Conservation (phyloP, 306 rosid genomes). For the Cucumis melo region DNA sequence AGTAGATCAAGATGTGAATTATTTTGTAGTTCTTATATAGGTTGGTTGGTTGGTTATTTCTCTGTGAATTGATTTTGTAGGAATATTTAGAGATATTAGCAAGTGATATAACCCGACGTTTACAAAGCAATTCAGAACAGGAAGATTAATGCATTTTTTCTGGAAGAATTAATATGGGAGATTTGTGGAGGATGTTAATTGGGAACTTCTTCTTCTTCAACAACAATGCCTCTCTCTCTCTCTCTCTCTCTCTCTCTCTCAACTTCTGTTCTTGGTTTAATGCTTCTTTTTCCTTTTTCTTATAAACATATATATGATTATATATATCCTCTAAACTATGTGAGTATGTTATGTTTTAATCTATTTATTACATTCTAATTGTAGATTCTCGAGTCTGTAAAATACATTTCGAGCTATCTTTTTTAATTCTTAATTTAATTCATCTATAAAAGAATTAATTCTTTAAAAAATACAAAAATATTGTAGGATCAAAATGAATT, state of each 20-base stretch:
- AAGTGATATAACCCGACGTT: slow-evolving; percentile 30
- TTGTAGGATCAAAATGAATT: too few species aligned
- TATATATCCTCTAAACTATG: too few species aligned
- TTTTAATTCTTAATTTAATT: too few species aligned
- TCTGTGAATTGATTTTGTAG: slow-evolving; percentile 15
- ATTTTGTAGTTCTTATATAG: too few species aligned
- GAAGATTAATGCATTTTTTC: slow-evolving; percentile 7
- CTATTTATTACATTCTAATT: background rate
- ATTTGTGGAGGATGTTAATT: background rate
- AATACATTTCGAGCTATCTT: background rate
- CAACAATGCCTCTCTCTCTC: too few species aligned
- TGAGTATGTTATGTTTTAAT: background rate
- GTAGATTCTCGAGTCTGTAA: background rate
- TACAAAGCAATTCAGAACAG: slow-evolving; percentile 23
- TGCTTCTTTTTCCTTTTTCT: background rate
- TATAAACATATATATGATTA: background rate
- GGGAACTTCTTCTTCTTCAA: too few species aligned
- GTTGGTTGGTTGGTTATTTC: too few species aligned
- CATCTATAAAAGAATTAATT: too few species aligned
- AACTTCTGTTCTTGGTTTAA: background rate
- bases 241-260: background rate
- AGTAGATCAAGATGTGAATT: too few species aligned
- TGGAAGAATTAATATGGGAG: background rate
- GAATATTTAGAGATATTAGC: slow-evolving; percentile 63
- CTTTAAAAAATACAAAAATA: too few species aligned